Percentiles rank a stretch among this genome's conserved stretches.
These are phyloP conservation scores for Ganoderma leucocontextum DNA, from an alignment of 1,284 basidiomycete species.

Conservation along the genomic window DNA sequence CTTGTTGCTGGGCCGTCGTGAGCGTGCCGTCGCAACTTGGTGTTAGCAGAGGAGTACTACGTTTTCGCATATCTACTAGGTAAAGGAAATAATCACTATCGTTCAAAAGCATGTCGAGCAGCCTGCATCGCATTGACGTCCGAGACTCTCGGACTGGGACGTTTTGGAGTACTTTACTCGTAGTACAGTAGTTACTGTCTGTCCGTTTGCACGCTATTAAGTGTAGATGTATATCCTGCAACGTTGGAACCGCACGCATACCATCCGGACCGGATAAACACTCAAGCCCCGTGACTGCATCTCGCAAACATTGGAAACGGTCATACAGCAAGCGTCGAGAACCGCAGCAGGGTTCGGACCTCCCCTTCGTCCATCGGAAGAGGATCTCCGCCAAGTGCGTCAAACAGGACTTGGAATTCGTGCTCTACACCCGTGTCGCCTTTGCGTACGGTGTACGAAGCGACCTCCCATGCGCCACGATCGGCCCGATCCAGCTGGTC, in stretches of 20 bases:
- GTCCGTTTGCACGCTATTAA: no score
- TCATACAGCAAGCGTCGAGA: not conserved
- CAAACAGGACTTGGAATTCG: conserved; percentile 3
- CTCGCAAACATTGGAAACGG: not conserved
- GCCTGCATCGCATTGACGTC: no score
- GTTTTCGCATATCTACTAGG: not conserved
- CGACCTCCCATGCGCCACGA: not conserved
- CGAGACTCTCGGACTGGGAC: no score
- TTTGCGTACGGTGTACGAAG: not conserved
- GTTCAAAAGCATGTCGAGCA: no score
- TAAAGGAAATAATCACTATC: not conserved
- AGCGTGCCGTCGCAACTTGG: not conserved
- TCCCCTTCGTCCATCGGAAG: not conserved
- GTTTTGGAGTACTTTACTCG: no score
- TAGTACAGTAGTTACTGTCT: no score
- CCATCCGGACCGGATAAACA: no score
- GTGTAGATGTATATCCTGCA: no score
- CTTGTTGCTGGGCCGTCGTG: not conserved
- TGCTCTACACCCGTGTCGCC: not conserved
- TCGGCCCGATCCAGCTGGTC: not conserved
- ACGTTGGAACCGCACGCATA: no score
- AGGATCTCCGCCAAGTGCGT: not conserved
- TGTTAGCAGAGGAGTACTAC: not conserved
- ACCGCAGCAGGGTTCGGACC: not conserved
- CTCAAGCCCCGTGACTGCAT: no score